phyloP scores from a whole-genome alignment of 2,329 filamentous ascomycete genomes.

The Cercospora sojina region DNA sequence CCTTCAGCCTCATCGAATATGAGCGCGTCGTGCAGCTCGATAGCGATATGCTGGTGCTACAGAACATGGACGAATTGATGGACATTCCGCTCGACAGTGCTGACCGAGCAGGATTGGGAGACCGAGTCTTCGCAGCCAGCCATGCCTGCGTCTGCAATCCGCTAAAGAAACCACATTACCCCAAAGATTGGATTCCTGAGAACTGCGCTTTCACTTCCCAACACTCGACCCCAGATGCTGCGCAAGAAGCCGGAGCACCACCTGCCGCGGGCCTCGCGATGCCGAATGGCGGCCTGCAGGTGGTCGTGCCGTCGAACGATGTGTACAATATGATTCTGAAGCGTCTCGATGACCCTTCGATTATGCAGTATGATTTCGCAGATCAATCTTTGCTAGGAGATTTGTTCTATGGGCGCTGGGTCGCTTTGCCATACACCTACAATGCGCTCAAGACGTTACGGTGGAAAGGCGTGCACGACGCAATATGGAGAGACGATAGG shows the following conservation, averaged over 20 bases:
- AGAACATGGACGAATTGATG: slow-evolving; percentile 93
- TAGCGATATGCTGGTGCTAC: slow-evolving; percentile 79
- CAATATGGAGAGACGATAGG: slow-evolving; percentile 60
- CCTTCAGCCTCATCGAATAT: slow-evolving; percentile 75
- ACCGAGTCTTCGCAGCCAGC: slow-evolving; percentile 74
- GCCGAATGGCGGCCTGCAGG: slow-evolving; percentile 61
- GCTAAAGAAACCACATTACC: slow-evolving; percentile 74
- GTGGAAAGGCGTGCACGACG: slow-evolving; percentile 55
- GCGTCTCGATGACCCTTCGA: slow-evolving; percentile 48
- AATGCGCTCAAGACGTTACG: slow-evolving; percentile 62
- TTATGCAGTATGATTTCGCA: slow-evolving; percentile 57
- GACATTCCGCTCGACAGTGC: slow-evolving; percentile 68
- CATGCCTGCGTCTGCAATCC: slow-evolving; percentile 89
- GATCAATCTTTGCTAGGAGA: slow-evolving; percentile 61
- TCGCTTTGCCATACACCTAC: slow-evolving; percentile 59
- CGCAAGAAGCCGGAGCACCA: slow-evolving; percentile 54
- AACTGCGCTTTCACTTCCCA: slow-evolving; percentile 64
- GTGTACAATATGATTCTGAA: slow-evolving; percentile 54
- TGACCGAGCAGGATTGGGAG: slow-evolving; percentile 52
- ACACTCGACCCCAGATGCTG: slow-evolving; percentile 51
- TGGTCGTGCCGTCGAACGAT: slow-evolving; percentile 57
- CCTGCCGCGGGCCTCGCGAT: slow-evolving; percentile 55
- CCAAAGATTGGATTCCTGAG: slow-evolving; percentile 63
- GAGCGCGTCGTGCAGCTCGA: slow-evolving; percentile 79
- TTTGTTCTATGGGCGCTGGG: slow-evolving; percentile 58